Conservation (phyloP, 352 stramenopile species). For the Elongisporangium prolatum region DNA sequence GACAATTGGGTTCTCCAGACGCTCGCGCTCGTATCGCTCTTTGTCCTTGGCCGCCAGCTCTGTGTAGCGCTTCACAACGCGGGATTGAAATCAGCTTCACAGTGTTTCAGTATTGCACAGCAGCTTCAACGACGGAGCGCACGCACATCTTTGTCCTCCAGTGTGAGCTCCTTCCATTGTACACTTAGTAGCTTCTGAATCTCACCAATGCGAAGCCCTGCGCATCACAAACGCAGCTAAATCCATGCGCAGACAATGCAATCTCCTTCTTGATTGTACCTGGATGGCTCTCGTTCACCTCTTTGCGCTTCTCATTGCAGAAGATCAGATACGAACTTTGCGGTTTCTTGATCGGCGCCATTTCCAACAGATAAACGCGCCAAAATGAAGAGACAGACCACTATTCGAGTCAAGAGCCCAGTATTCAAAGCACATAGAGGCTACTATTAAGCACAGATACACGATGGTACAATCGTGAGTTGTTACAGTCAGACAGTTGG, state of each 20-base stretch:
- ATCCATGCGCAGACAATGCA: background rate
- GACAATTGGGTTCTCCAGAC: slow-evolving; percentile 54
- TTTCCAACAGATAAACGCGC: slow-evolving; percentile 7
- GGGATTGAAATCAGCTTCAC: background rate
- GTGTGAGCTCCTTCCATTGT: slow-evolving; percentile 84
- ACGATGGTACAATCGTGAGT: background rate
- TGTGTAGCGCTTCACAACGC: slow-evolving; percentile 59
- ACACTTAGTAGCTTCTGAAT: slow-evolving; percentile 89
- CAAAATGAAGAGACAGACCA: background rate
- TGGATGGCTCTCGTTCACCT: slow-evolving; percentile 59
- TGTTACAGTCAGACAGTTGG: background rate
- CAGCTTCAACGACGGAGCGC: background rate
- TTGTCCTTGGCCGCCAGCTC: slow-evolving; percentile 85
- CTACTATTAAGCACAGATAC: slow-evolving; percentile 3
- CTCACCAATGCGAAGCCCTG: slow-evolving; percentile 53
- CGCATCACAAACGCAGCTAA: background rate
- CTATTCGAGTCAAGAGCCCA: background rate
- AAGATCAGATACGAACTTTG: slow-evolving; percentile 86
- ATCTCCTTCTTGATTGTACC: too few relatives aligned
- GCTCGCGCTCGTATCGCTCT: slow-evolving; percentile 71
- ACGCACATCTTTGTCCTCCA: slow-evolving; percentile 77
- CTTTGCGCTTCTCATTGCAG: slow-evolving; percentile 69
- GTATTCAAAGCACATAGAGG: background rate
- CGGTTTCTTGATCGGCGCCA: slow-evolving; percentile 76
- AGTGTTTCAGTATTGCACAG: background rate